phyloP scores from a whole-genome alignment of 1,139 yeast genomes.

The Kodamaea suecica region DNA sequence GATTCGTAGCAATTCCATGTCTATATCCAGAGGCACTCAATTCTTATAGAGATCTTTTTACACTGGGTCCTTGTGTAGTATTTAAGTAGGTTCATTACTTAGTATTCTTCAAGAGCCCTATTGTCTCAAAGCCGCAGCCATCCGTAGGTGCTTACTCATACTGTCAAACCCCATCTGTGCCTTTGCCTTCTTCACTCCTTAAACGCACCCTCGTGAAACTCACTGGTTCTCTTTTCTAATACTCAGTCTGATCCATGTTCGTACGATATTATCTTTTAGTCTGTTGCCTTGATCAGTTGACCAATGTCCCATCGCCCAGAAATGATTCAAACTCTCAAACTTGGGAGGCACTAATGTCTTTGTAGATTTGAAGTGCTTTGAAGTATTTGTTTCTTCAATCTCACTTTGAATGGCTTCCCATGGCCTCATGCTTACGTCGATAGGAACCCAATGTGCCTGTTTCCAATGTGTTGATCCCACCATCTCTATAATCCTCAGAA shows the following conservation, averaged over 20 bases:
- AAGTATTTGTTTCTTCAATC: neutral
- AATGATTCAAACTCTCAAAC: constrained; percentile 46
- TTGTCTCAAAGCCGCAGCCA: too few species aligned
- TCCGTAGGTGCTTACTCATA: too few species aligned
- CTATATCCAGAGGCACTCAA: too few species aligned
- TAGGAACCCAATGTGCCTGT: constrained; percentile 51
- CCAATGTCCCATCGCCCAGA: constrained; percentile 71
- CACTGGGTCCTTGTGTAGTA: too few species aligned
- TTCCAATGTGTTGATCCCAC: constrained; percentile 53
- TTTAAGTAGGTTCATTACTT: too few species aligned
- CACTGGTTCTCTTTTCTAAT: constrained; percentile 7
- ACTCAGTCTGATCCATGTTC: constrained; percentile 41
- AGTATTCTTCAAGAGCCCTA: too few species aligned
- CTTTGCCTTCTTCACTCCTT: too few species aligned
- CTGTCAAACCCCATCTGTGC: too few species aligned
- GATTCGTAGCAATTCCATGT: too few species aligned
- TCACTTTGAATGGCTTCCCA: constrained; percentile 45
- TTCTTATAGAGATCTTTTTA: too few species aligned
- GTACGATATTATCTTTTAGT: constrained; percentile 52
- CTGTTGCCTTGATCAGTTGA: constrained; percentile 42
- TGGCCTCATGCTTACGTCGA: constrained; percentile 52
- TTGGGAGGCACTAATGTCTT: constrained; percentile 41
- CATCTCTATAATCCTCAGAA: constrained; percentile 68
- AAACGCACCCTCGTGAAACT: too few species aligned
- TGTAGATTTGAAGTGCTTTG: neutral